Percentiles rank a stretch among this genome's conserved stretches.
phyloP scores from a whole-genome alignment of 306 rosid species.

The Trifolium fragiferum region DNA sequence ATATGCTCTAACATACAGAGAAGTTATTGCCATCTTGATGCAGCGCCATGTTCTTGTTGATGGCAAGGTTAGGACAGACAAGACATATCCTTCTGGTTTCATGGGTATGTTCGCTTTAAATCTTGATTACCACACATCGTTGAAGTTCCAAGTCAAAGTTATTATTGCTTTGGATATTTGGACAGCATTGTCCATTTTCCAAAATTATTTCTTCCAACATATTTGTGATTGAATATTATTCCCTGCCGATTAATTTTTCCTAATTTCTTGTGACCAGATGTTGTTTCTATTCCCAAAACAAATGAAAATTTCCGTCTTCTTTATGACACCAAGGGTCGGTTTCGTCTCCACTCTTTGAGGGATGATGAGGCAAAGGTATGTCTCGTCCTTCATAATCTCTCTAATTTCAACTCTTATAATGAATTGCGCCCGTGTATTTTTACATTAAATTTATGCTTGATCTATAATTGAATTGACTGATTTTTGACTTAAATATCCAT shows the following conservation, averaged over 20 bases:
- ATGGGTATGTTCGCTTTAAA: conserved; percentile 2
- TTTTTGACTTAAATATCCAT: neutral
- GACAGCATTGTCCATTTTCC: neutral
- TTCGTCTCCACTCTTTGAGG: conserved; percentile 69
- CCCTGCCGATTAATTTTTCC: neutral
- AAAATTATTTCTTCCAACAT: neutral
- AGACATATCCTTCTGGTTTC: conserved; percentile 12
- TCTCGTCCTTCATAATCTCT: conserved; percentile 10
- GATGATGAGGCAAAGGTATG: conserved; percentile 81
- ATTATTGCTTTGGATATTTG: neutral
- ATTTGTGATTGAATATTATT: neutral
- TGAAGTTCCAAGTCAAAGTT: neutral
- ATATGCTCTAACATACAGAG: conserved; percentile 9
- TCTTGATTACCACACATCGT: neutral
- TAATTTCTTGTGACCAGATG: neutral
- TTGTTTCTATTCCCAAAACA: conserved; percentile 8
- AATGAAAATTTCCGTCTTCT: conserved; percentile 50
- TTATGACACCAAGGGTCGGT: conserved; percentile 75
- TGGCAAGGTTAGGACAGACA: conserved; percentile 16
- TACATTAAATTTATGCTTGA: neutral
- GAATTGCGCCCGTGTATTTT: neutral
- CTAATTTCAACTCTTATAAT: neutral
- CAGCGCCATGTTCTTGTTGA: conserved; percentile 26
- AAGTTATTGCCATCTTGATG: conserved; percentile 23
- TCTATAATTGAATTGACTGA: neutral